Evolutionary conservation across 768 basidiomycete species (phyloP).

Genomic region (Lentinula boryana): DNA sequence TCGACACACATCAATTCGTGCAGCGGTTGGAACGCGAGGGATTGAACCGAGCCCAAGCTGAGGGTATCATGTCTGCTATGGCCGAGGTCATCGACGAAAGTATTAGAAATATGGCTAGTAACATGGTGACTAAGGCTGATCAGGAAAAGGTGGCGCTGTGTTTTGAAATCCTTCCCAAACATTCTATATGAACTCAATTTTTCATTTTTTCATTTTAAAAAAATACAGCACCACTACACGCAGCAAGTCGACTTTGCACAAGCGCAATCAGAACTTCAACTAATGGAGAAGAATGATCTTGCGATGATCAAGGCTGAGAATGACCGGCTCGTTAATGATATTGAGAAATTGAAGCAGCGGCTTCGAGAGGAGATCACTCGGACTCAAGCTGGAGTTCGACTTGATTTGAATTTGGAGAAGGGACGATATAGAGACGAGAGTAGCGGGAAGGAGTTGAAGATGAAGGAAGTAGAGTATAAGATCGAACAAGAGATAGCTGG

Average conservation of each 20-base stretch:
- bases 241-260: slow-evolving; percentile 97
- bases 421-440: slow-evolving; percentile 92
- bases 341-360: slow-evolving; percentile 92
- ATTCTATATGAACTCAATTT: neutral
- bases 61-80: slow-evolving; percentile 96
- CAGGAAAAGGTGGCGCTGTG: slow-evolving; percentile 78
- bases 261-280: slow-evolving; percentile 91
- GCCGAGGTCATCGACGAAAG: slow-evolving; percentile 97
- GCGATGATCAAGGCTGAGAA: slow-evolving; percentile 95
- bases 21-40: slow-evolving; percentile 87
- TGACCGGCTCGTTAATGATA: slow-evolving; percentile 85
- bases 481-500: slow-evolving; percentile 96
- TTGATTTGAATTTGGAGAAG: slow-evolving; percentile 96
- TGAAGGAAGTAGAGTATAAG: slow-evolving; percentile 94
- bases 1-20: slow-evolving; percentile 95
- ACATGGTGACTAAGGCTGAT: slow-evolving; percentile 93
- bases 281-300: slow-evolving; percentile 96
- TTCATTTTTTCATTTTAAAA: no score
- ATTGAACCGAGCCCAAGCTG: slow-evolving; percentile 84
- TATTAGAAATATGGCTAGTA: slow-evolving; percentile 90
- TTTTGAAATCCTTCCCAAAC: neutral
- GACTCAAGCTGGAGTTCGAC: slow-evolving; percentile 87
- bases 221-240: slow-evolving; percentile 75
- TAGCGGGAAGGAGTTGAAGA: slow-evolving; percentile 87
- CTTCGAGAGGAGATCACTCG: slow-evolving; percentile 87